These are phyloP conservation scores for Chloranthus sessilifolius DNA, from an alignment of 164 flowering plant species.

Conservation along the genomic window DNA sequence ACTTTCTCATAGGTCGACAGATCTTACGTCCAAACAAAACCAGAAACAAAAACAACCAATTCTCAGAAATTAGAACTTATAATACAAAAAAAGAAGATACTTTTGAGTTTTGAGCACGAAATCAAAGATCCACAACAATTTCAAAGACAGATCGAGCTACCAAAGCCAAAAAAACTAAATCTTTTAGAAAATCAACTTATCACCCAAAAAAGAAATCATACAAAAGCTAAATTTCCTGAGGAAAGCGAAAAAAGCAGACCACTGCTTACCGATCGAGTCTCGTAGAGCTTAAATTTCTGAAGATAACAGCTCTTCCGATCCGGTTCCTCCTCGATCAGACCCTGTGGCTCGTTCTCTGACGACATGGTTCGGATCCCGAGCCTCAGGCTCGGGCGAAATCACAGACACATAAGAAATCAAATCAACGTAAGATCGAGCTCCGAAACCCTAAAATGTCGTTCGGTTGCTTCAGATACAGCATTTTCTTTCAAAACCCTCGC, in stretches of 20 bases:
- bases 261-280: constrained; percentile 83
- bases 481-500: constrained; percentile 14
- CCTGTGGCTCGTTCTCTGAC: constrained; percentile 29
- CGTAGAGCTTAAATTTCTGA: constrained; percentile 86
- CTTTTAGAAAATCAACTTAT: no score
- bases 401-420: constrained; percentile 24
- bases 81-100: no score
- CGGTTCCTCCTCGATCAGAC: constrained; percentile 18
- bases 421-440: constrained; percentile 10
- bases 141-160: no score
- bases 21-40: no score
- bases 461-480: constrained; percentile 62
- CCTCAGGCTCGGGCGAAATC: constrained; percentile 39
- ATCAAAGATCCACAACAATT: no score
- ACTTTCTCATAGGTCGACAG: no score
- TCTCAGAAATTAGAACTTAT: no score
- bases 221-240: no score
- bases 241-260: neutral
- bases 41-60: no score
- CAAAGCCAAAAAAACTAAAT: no score
- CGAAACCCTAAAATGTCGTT: constrained; percentile 14
- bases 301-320: constrained; percentile 23
- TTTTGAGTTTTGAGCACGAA: no score
- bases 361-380: constrained; percentile 55
- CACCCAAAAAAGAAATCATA: no score